These are phyloP conservation scores for Didymella arachidicola DNA, from an alignment of 2,329 filamentous ascomycete species.

Conservation along the genomic window DNA sequence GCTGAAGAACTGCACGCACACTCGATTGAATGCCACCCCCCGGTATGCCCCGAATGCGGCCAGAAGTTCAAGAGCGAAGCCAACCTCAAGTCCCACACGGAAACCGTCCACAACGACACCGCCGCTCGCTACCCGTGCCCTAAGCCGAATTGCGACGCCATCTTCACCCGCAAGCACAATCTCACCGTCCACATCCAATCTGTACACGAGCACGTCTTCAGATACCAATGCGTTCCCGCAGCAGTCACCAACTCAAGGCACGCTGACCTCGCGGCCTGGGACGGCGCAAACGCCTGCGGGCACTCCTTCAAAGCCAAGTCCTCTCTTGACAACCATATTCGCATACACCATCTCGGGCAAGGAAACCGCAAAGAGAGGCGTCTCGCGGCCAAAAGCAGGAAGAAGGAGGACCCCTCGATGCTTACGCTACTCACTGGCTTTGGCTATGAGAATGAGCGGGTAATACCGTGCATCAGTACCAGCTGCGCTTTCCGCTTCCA, in stretches of 20 bases:
- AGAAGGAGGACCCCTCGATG: conserved; percentile 37
- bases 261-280: conserved; percentile 67
- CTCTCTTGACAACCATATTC: conserved; percentile 82
- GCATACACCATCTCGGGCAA: conserved; percentile 78
- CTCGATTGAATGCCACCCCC: conserved; percentile 74
- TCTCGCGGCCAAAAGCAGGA: conserved; percentile 50
- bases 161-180: conserved; percentile 85
- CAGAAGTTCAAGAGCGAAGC: conserved; percentile 66
- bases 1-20: conserved; percentile 76
- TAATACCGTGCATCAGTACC: conserved; percentile 61
- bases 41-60: conserved; percentile 76
- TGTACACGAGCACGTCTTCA: conserved; percentile 75
- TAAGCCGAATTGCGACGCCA: conserved; percentile 72
- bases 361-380: conserved; percentile 49
- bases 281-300: conserved; percentile 73
- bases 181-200: conserved; percentile 79
- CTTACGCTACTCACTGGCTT: conserved; percentile 63
- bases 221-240: conserved; percentile 83
- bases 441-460: conserved; percentile 59
- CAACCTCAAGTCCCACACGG: conserved; percentile 71
- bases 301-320: conserved; percentile 78
- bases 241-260: conserved; percentile 63
- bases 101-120: conserved; percentile 68
- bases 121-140: conserved; percentile 69
- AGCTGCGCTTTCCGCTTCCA: conserved; percentile 64